Conservation (phyloP, 2,329 filamentous ascomycete genomes). For the Emmonsiellopsis sp. region DNA sequence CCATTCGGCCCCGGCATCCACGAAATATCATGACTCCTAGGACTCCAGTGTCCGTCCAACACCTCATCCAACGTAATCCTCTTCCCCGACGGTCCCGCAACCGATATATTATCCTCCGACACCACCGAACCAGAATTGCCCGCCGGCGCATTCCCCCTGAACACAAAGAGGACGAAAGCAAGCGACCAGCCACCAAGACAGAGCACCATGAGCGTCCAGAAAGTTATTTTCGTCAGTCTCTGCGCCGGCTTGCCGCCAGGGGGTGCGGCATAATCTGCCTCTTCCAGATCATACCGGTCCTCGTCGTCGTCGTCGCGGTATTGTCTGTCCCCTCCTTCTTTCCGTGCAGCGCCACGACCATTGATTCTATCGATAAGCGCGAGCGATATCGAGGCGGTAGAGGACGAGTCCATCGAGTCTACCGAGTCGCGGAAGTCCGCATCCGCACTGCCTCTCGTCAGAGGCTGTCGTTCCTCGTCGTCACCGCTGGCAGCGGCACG, state of each 20-base stretch:
- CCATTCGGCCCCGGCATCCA: conserved; percentile 40
- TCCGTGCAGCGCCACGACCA: background rate
- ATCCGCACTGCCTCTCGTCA: conserved; percentile 5
- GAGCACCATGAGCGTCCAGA: conserved; percentile 33
- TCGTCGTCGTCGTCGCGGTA: conserved; percentile 9
- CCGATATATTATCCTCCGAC: conserved; percentile 3
- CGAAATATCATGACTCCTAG: conserved; percentile 31
- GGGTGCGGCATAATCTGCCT: conserved; percentile 15
- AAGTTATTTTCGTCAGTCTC: conserved; percentile 19
- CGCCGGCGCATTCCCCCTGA: conserved; percentile 23
- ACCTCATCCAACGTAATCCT: conserved; percentile 23
- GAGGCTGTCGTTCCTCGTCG: conserved; percentile 12
- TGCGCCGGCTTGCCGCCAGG: conserved; percentile 6
- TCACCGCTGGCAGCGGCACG: background rate
- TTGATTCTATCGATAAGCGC: conserved; percentile 8
- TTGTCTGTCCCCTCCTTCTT: background rate
- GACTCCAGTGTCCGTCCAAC: conserved; percentile 19
- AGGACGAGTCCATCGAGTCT: conserved; percentile 13
- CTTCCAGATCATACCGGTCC: conserved; percentile 21
- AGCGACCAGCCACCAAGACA: conserved; percentile 37
- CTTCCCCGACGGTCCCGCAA: conserved; percentile 12
- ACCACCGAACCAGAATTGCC: conserved; percentile 17
- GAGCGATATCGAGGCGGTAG: conserved; percentile 12
- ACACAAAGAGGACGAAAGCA: conserved; percentile 34
- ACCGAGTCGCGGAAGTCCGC: background rate